Evolutionary conservation across 164 flowering plant genomes (phyloP).

Genomic region (Stephania japonica): DNA sequence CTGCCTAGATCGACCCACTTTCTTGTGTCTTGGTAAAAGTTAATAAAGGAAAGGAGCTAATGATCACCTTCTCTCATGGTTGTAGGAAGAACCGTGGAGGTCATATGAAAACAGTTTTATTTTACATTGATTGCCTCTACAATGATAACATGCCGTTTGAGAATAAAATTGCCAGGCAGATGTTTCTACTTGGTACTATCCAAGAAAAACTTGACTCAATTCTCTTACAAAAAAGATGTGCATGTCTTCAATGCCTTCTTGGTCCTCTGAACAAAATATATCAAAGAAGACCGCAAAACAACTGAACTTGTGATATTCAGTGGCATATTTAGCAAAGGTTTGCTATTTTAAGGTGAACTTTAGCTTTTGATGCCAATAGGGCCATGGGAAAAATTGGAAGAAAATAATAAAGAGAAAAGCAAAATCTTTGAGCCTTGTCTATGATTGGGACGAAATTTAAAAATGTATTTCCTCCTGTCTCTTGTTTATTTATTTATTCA

Average conservation of each 20-base stretch:
- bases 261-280: background rate
- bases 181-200: background rate
- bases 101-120: background rate
- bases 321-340: background rate
- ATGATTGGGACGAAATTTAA: background rate
- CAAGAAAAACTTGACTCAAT: background rate
- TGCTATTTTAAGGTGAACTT: background rate
- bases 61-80: background rate
- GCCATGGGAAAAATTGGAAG: background rate
- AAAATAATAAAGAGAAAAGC: background rate
- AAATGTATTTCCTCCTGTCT: background rate
- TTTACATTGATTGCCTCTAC: background rate
- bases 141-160: background rate
- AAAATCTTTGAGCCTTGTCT: background rate
- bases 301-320: background rate
- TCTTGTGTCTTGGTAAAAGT: background rate
- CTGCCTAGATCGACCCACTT: background rate
- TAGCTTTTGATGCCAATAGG: background rate
- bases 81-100: background rate
- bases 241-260: background rate
- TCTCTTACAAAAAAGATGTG: background rate
- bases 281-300: background rate
- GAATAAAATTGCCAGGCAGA: background rate
- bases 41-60: background rate
- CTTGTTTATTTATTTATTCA: constrained; percentile 6